Percentiles rank a stretch among this genome's conserved stretches.
phyloP scores from a whole-genome alignment of 2,329 filamentous ascomycete species.

The Xylaria sp. region DNA sequence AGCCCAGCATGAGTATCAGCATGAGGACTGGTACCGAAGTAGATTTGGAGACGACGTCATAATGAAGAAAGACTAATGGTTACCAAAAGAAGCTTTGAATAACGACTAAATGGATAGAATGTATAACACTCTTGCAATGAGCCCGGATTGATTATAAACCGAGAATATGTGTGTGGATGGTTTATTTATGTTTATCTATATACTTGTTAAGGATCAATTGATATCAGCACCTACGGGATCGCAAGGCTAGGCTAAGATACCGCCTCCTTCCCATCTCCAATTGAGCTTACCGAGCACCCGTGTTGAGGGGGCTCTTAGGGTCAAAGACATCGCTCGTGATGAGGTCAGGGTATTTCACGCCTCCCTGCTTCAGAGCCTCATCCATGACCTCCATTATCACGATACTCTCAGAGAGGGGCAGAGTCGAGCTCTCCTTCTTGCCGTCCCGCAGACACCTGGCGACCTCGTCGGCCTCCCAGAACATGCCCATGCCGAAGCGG shows the following conservation, averaged over 20 bases:
- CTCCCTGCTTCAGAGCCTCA: slow-evolving; percentile 63
- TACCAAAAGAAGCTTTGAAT: no score
- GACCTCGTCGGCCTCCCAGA: slow-evolving; percentile 86
- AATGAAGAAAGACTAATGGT: no score
- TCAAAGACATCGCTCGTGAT: slow-evolving; percentile 70
- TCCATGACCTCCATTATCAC: slow-evolving; percentile 83
- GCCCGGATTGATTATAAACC: neutral
- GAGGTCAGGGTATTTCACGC: slow-evolving; percentile 64
- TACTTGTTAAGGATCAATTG: neutral
- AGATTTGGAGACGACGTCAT: no score
- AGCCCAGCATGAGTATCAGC: no score
- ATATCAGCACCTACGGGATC: neutral
- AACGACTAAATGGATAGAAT: neutral
- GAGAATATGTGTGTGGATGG: neutral
- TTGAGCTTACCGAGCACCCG: slow-evolving; percentile 45
- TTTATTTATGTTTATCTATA: neutral
- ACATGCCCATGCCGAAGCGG: slow-evolving; percentile 81
- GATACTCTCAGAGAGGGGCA: slow-evolving; percentile 81
- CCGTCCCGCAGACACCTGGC: slow-evolving; percentile 81
- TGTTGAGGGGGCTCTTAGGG: slow-evolving; percentile 70
- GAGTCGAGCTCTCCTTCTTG: slow-evolving; percentile 75
- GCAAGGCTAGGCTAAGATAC: neutral
- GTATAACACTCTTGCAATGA: no score
- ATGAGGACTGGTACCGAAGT: no score
- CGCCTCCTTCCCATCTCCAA: neutral